A percentile compares a stretch with the other conserved stretches of the same genome.
phyloP scores from a whole-genome alignment of 352 stramenopile species.

The Phytophthora macrochlamydospora region DNA sequence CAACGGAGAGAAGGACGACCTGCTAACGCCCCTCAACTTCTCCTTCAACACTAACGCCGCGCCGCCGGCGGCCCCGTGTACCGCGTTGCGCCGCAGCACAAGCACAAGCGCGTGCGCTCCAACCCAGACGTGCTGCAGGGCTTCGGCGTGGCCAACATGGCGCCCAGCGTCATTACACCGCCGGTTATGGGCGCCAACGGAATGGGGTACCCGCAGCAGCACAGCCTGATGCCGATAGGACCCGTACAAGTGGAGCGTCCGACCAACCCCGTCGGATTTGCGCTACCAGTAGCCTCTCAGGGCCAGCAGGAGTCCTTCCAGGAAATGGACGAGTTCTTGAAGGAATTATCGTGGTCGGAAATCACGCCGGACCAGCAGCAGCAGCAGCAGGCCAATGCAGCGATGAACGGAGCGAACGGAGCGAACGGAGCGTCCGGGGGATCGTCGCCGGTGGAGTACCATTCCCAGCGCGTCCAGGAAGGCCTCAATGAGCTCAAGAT shows the following conservation, averaged over 20 bases:
- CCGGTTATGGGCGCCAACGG: constrained; percentile 21
- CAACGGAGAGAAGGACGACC: constrained; percentile 37
- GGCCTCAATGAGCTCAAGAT: constrained; percentile 78
- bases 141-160: constrained; percentile 42
- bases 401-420: constrained; percentile 16
- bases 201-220: constrained; percentile 28
- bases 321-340: constrained; percentile 61
- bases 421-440: constrained; percentile 16
- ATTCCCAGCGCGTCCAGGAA: constrained; percentile 67
- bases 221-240: constrained; percentile 36
- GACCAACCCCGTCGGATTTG: constrained; percentile 33
- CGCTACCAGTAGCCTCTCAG: constrained; percentile 8
- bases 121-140: constrained; percentile 60
- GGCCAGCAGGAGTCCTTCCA: constrained; percentile 39
- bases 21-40: constrained; percentile 48
- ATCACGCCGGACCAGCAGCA: constrained; percentile 27
- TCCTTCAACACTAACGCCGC: constrained; percentile 33
- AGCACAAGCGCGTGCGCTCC: constrained; percentile 66
- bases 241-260: constrained; percentile 30
- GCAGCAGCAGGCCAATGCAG: constrained; percentile 9
- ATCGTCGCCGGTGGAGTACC: constrained; percentile 47
- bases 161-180: constrained; percentile 30
- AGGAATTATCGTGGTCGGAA: constrained; percentile 53
- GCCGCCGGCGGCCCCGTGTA: constrained; percentile 26
- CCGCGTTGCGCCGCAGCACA: constrained; percentile 52